phyloP scores from a whole-genome alignment of 768 basidiomycete genomes.

The Leccinum boreale region DNA sequence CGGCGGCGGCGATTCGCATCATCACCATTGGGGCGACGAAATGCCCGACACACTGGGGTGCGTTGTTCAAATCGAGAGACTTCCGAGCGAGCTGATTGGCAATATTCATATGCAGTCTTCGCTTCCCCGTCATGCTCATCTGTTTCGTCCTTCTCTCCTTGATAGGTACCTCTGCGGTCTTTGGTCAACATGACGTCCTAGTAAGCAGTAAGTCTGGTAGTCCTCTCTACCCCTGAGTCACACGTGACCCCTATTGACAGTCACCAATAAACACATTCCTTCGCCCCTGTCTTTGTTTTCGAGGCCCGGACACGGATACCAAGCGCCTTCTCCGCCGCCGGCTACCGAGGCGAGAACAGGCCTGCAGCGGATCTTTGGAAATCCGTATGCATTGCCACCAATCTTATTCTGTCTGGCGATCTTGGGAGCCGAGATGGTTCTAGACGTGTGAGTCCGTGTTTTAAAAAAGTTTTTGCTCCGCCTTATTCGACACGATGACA shows the following conservation, averaged over 20 bases:
- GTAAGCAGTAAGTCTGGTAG: slow-evolving; percentile 50
- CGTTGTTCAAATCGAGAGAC: slow-evolving; percentile 15
- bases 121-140: slow-evolving; percentile 61
- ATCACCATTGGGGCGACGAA: slow-evolving; percentile 69
- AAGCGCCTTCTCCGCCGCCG: slow-evolving; percentile 1
- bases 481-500: background rate
- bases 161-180: slow-evolving; percentile 52
- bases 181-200: slow-evolving; percentile 62
- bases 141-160: slow-evolving; percentile 56
- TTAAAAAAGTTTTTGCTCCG: background rate
- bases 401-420: slow-evolving; percentile 55
- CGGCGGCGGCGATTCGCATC: slow-evolving; percentile 38
- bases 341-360: slow-evolving; percentile 4
- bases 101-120: slow-evolving; percentile 44
- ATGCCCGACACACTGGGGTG: slow-evolving; percentile 40
- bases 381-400: slow-evolving; percentile 73
- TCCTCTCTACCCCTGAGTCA: slow-evolving; percentile 1
- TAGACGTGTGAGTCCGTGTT: slow-evolving; percentile 54
- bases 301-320: slow-evolving; percentile 15
- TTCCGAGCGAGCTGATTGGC: background rate
- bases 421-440: slow-evolving; percentile 46
- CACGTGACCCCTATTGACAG: slow-evolving; percentile 29
- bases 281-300: slow-evolving; percentile 46
- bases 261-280: slow-evolving; percentile 62
- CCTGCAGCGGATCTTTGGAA: slow-evolving; percentile 46